Evolutionary conservation across 352 stramenopile genomes (phyloP), one percentile per base, ranked within the genome.

Genomic region (Globisporangium nodosum): DNA sequence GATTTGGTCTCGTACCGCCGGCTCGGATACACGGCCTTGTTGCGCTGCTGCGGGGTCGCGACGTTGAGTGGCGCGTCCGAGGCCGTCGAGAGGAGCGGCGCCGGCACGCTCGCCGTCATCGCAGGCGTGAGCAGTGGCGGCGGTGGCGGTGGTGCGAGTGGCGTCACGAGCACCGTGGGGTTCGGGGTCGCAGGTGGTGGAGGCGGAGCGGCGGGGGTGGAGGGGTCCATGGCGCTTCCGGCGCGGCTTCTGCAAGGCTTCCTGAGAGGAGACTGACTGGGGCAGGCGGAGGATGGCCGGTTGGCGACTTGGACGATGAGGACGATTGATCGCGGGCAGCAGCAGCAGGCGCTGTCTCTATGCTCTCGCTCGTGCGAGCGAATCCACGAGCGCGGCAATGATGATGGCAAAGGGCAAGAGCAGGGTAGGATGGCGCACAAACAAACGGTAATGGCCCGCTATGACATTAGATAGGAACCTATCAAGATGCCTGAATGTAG

Each of bases 1-100:
- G 70, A 63, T 13, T 53, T 52, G 8, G 57, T 50, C 63, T 93
- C 79, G 46, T 80, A 85, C 43, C 71, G 65, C 31, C 65, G 63
- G 57, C 72, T 86, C 11, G 78, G 76, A 40, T 81, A 68, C 49
- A 70, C 45, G 35, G 68, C 62, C 35, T 70, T 67, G 62, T 64
- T 50, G 64, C 48, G 58, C 43, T 51, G 58, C 43, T 51, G 27
- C 1, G 58, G 45, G 53, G 42, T 48, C 12, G 45, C 67, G 64
- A 35, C 59, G 60, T 64, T 78, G 49, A 21, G 55, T 30, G 37
- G 50, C 20, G 46, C 39, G 46, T 61, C 58, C 18, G 58, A 58
- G 5, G 58, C 37, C 2, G 58, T 55, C 16, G 58, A 64, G 51
- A 56, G 8, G 16, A 64, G 52, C 24, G 45, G 31, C 35, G 11